Base-by-base conservation (phyloP, 2,329 filamentous ascomycete genomes). In the Cercospora nicotianae region DNA sequence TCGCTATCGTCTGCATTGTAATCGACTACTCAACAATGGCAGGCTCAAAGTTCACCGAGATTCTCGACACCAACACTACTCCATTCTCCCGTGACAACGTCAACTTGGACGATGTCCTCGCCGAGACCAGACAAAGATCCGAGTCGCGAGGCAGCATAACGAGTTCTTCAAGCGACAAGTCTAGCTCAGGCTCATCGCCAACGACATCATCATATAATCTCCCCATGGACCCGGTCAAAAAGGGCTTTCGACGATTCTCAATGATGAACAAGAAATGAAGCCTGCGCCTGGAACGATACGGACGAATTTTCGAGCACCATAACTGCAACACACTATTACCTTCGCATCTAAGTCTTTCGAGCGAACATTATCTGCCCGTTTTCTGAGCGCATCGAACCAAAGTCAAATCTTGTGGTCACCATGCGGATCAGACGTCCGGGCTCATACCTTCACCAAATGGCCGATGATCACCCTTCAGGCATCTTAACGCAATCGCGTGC, bases 21-120 rank as follows among this genome's bases (percentile, higher is more conserved):
- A 39, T 30, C 36, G 4, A 48, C 10, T 18, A 36, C 33, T 59
- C 33, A 60, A 65, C 59, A 45, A 78, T 78, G 77, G 66, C 76
- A 12, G 68, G 69, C 60, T 78, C 77, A 23, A 80, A 79, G 65
- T 80, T 80, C 62, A 74, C 77, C 62, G 78, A 80, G 65, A 74
- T 77, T 31, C 72, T 80, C 64, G 78, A 80, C 72, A 72, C 67
- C 36, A 67, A 67, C 28, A 59, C 72, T 31, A 67, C 72, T 3
- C 76, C 75, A 30, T 76, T 73, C 68, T 77, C 75, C 13, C 74
- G 75, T n/a, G 72, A 71, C 65, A 78, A 77, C 68, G 77, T 79
- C 67, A 77, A 72, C 64, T 71, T 80, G 8, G 76, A 78, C 64
- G 76, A 78, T 59, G 74, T 77, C 7, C 72, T 79, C 5, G 74